These are phyloP conservation scores for Boletus vinaceobasis DNA, from an alignment of 768 basidiomycete genomes.

Conservation along the genomic window DNA sequence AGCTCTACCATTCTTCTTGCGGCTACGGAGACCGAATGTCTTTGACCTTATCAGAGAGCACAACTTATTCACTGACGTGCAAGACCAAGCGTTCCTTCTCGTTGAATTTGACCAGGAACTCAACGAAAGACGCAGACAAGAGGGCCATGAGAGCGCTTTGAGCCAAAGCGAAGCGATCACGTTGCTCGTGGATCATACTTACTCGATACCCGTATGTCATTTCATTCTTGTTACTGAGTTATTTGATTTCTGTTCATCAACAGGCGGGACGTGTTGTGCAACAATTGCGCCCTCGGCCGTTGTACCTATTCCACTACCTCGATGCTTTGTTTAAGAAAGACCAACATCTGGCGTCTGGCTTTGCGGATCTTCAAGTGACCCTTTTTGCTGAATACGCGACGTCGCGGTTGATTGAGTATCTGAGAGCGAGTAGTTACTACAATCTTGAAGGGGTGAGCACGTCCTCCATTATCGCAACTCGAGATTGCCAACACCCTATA, in stretches of 20 bases:
- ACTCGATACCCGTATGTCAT: conserved; percentile 84
- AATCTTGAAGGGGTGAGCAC: conserved; percentile 71
- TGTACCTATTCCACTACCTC: conserved; percentile 90
- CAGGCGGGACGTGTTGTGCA: conserved; percentile 86
- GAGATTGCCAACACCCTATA: conserved; percentile 26
- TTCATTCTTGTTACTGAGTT: neutral
- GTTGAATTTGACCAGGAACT: conserved; percentile 95
- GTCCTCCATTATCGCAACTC: neutral
- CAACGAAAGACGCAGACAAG: conserved; percentile 51
- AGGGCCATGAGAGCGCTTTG: conserved; percentile 37
- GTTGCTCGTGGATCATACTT: conserved; percentile 87
- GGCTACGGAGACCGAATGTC: conserved; percentile 82
- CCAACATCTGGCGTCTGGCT: conserved; percentile 70
- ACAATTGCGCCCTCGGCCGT: conserved; percentile 71
- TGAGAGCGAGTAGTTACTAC: conserved; percentile 89
- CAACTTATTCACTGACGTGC: conserved; percentile 91
- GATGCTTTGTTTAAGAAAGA: conserved; percentile 89
- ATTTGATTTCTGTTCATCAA: neutral
- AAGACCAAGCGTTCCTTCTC: conserved; percentile 87
- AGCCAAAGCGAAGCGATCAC: conserved; percentile 75
- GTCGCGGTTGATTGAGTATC: conserved; percentile 78
- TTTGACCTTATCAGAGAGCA: conserved; percentile 93
- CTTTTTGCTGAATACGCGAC: conserved; percentile 89
- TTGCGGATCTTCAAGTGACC: conserved; percentile 85
- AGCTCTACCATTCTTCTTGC: conserved; percentile 86